Conservation (phyloP, 2,329 filamentous ascomycete genomes). For the Claviceps sp. region DNA sequence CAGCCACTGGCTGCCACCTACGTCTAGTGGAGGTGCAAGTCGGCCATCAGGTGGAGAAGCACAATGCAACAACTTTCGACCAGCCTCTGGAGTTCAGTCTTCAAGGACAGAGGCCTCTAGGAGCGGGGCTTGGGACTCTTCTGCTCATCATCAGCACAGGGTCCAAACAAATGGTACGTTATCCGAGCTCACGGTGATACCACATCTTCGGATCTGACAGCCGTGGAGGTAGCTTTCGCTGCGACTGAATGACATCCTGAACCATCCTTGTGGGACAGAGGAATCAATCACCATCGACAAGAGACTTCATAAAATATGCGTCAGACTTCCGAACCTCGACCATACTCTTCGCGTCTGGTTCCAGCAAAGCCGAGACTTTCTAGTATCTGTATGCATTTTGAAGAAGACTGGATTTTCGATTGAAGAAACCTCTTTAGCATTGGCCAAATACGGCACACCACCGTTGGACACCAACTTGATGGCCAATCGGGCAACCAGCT, state of each 20-base stretch:
- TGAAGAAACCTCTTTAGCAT: conserved; percentile 6
- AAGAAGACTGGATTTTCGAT: conserved; percentile 18
- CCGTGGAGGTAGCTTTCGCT: conserved; percentile 2
- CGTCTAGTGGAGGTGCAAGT: conserved; percentile 4
- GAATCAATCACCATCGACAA: conserved; percentile 11
- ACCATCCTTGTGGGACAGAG: conserved; percentile 1
- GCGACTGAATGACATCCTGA: conserved; percentile 5
- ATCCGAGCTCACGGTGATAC: background rate
- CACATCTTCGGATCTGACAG: conserved; percentile 2
- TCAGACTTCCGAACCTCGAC: conserved; percentile 13
- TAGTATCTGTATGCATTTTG: conserved; percentile 18
- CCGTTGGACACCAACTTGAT: background rate
- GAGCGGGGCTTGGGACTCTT: conserved; percentile 2
- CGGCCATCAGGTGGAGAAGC: conserved; percentile 1
- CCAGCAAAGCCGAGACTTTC: conserved; percentile 19
- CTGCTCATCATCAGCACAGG: conserved; percentile 1
- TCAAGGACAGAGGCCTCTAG: conserved; percentile 3
- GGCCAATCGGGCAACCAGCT: background rate
- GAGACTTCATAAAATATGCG: conserved; percentile 10
- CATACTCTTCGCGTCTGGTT: conserved; percentile 17
- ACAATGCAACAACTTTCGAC: background rate
- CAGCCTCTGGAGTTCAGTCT: conserved; percentile 4
- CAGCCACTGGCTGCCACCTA: conserved; percentile 5
- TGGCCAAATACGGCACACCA: background rate
- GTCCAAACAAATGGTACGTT: conserved; percentile 4